Evolutionary conservation across 2,329 filamentous ascomycete genomes (phyloP).

Genomic region (Venturiaceae sp.): DNA sequence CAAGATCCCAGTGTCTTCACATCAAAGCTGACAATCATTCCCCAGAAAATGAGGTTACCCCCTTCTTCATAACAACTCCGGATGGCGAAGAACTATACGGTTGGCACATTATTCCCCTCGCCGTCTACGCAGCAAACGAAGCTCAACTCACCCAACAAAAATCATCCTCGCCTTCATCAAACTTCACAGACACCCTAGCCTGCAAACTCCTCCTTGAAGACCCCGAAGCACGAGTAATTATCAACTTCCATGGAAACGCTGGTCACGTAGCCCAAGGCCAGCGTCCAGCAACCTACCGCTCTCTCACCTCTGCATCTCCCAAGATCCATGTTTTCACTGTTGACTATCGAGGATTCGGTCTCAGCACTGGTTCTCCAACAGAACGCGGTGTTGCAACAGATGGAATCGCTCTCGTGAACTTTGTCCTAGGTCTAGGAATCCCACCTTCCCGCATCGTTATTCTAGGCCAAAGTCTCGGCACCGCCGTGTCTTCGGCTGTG

Average conservation of each 20-base stretch:
- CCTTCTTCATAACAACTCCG: constrained; percentile 65
- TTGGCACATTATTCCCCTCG: constrained; percentile 82
- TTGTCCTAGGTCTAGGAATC: constrained; percentile 57
- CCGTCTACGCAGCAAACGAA: constrained; percentile 66
- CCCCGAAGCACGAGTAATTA: constrained; percentile 41
- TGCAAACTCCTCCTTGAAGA: constrained; percentile 42
- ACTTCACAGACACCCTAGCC: constrained; percentile 37
- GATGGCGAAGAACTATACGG: constrained; percentile 74
- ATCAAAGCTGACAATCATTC: constrained; percentile 8
- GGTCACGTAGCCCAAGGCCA: constrained; percentile 73
- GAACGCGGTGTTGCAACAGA: constrained; percentile 77
- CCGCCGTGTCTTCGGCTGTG: constrained; percentile 68
- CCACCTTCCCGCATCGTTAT: constrained; percentile 65
- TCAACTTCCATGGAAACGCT: constrained; percentile 54
- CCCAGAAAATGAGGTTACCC: constrained; percentile 75
- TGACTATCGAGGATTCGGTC: constrained; percentile 84
- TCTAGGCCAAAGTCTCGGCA: constrained; percentile 80
- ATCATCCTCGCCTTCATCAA: constrained; percentile 30
- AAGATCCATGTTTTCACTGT: constrained; percentile 75
- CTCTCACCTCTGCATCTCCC: constrained; percentile 58
- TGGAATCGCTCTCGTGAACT: constrained; percentile 62
- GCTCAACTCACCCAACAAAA: constrained; percentile 41
- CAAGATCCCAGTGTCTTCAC: neutral
- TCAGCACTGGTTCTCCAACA: constrained; percentile 68
- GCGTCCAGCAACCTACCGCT: constrained; percentile 68